Conservation (phyloP, 2,329 filamentous ascomycete species). For the Aspergillus sp. region DNA sequence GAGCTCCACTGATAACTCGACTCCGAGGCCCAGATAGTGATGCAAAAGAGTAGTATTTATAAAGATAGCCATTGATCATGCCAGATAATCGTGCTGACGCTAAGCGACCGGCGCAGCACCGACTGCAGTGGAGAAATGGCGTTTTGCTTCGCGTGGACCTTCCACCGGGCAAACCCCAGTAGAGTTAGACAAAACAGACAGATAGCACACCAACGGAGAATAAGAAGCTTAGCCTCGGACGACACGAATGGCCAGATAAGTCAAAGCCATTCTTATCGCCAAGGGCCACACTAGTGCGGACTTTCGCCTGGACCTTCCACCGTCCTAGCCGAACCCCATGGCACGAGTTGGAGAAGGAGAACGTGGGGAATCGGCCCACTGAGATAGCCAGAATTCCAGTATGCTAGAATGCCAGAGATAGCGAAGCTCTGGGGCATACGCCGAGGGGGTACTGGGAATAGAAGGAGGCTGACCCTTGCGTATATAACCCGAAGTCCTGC, state of each 20-base stretch:
- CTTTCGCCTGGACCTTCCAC: conserved; percentile 7
- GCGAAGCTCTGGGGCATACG: background rate
- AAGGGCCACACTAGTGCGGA: too few species aligned
- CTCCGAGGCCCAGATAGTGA: too few species aligned
- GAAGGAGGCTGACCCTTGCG: background rate
- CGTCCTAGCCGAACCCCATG: background rate
- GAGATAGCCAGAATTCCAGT: background rate
- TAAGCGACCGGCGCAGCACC: background rate
- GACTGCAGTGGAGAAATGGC: background rate
- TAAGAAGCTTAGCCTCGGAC: too few species aligned
- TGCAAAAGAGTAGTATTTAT: background rate
- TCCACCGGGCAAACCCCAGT: background rate
- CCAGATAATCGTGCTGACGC: background rate
- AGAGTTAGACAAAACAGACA: too few species aligned
- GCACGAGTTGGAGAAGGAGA: background rate
- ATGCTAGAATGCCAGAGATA: background rate
- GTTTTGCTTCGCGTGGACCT: background rate
- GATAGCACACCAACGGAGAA: too few species aligned
- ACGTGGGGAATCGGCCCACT: background rate
- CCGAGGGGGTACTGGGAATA: background rate
- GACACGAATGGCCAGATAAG: too few species aligned
- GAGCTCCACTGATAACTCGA: background rate
- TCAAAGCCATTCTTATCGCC: too few species aligned
- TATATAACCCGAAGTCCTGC: background rate
- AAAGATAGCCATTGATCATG: background rate